Base-by-base conservation (phyloP, 805 yeast genomes). In the Candida michaelii region DNA sequence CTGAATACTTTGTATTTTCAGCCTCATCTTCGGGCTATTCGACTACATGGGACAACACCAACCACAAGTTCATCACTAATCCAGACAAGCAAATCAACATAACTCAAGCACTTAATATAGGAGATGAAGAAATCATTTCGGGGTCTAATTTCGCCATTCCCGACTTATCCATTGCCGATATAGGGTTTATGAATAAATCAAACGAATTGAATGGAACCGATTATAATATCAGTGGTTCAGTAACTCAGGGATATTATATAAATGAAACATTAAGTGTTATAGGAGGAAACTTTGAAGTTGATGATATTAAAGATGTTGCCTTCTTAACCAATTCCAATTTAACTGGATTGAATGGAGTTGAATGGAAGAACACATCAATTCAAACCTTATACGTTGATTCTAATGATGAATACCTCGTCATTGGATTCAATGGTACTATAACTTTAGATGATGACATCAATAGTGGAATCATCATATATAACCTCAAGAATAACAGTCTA, bases 381-480 rank as follows among this genome's bases (percentile, higher is more conserved):
- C 61, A 62, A 16, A 39, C 63, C 0, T 49, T 77, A 17, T 65
- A 64, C 46, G 69, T 64, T 25, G 71, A 68, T 44, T 56, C 63
- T 34, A 58, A 56, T 11, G 52, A 40, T 9, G 49, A 64, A 6
- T 54, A 50, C 14, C 53, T 81, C 11, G 71, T 73, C 45, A 63
- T 79, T 42, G 83, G 82, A 7, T 57, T 70, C 25, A 64, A 73
- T 39, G 78, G 74, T 35, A 53, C 53, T 43, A 71, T 49, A 42
- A 39, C 43, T 12, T 35, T 62, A 4, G 40, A 50, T 24, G 52
- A 45, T 14, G 49, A 53, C 7, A 33, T 44, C 7, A 42, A 53
- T 4, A 58, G 71, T 4, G 84, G 86, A 11, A 50, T 87, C 8
- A 53, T 79, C 6, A 63, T 78, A 14, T 85, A 79, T 59, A 73